Evolutionary conservation across 1,139 yeast species (phyloP).

Genomic region (Candida sp.): DNA sequence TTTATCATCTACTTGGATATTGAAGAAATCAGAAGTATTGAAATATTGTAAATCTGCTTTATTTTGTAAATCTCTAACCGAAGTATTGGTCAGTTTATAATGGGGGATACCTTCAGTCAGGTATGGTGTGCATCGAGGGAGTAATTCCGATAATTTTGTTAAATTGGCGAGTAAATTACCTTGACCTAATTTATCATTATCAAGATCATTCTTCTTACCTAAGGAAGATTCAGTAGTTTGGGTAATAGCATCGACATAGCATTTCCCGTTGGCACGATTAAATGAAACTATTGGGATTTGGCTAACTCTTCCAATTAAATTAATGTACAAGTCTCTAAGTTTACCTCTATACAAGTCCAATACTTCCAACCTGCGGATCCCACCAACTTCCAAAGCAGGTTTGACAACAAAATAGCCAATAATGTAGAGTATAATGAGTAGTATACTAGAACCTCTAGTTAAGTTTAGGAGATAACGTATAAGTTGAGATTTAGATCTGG

Average conservation of each 20-base stretch:
- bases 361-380: conserved; percentile 29
- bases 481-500: conserved; percentile 23
- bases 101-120: conserved; percentile 32
- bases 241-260: conserved; percentile 35
- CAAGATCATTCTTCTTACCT: conserved; percentile 10
- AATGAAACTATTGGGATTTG: conserved; percentile 41
- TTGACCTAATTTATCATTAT: conserved; percentile 20
- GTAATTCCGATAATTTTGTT: conserved; percentile 16
- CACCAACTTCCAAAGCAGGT: conserved; percentile 33
- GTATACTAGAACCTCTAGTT: conserved; percentile 34
- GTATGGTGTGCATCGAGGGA: conserved; percentile 27
- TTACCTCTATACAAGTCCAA: conserved; percentile 31
- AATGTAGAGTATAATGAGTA: conserved; percentile 26
- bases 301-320: conserved; percentile 31
- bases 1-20: conserved; percentile 9
- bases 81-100: conserved; percentile 24
- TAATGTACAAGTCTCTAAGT: conserved; percentile 36
- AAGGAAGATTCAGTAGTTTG: conserved; percentile 32
- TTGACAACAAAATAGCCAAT: conserved; percentile 30
- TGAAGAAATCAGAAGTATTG: conserved; percentile 26
- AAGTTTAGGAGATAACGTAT: conserved; percentile 27
- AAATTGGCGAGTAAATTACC: conserved; percentile 21
- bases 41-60: conserved; percentile 36
- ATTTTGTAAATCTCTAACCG: conserved; percentile 35
- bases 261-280: conserved; percentile 23